Percentiles rank a stretch among this genome's conserved stretches.
These are phyloP conservation scores for Closterium sp. DNA, from an alignment of 139 green algal species.

Conservation along the genomic window DNA sequence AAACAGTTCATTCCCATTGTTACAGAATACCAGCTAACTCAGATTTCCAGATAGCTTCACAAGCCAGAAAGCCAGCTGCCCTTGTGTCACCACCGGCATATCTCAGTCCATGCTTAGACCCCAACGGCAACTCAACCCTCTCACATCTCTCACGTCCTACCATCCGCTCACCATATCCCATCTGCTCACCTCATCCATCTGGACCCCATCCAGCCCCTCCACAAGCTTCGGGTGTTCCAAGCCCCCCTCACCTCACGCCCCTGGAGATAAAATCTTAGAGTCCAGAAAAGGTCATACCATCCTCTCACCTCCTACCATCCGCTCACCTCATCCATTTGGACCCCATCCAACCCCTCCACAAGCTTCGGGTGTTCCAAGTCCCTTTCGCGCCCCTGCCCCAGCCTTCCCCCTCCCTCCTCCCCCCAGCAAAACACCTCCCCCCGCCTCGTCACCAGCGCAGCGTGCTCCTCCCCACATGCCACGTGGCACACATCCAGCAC, in stretches of 20 bases:
- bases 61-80: too few relatives aligned
- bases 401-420: conserved; percentile 26
- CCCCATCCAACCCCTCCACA: conserved; percentile 36
- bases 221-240: neutral
- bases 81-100: too few relatives aligned
- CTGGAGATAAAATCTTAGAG: neutral
- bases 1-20: too few relatives aligned
- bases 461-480: conserved; percentile 44
- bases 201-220: neutral
- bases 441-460: conserved; percentile 33
- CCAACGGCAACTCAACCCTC: too few relatives aligned
- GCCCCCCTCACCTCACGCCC: neutral
- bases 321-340: conserved; percentile 20
- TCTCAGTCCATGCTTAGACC: too few relatives aligned
- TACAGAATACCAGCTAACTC: too few relatives aligned
- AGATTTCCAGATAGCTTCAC: too few relatives aligned
- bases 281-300: neutral
- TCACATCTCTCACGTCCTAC: too few relatives aligned
- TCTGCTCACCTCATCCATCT: neutral
- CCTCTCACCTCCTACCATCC: neutral
- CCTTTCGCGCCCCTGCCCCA: conserved; percentile 38
- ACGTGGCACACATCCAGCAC: conserved; percentile 47
- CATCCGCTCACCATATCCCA: neutral
- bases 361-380: conserved; percentile 39
- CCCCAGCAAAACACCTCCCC: conserved; percentile 52